Evolutionary conservation across 495 filamentous ascomycete species (phyloP).

Genomic region (Neurospora sp.): DNA sequence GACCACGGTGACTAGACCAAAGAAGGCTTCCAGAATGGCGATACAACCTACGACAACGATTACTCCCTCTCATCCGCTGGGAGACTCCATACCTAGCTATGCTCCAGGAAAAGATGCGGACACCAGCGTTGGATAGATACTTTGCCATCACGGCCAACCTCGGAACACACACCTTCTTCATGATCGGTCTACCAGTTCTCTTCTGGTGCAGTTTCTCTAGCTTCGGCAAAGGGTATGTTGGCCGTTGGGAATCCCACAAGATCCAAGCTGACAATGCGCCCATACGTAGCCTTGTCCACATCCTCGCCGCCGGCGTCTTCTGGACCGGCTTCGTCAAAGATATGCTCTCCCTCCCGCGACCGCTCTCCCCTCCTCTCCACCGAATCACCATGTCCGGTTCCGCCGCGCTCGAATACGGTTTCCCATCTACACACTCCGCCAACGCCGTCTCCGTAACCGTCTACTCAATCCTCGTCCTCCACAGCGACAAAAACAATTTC

Average conservation of each 20-base stretch:
- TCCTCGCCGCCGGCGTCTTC: constrained; percentile 83
- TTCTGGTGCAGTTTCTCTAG: constrained; percentile 88
- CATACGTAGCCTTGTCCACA: constrained; percentile 62
- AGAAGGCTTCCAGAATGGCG: constrained; percentile 79
- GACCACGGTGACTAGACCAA: constrained; percentile 50
- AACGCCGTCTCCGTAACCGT: constrained; percentile 92
- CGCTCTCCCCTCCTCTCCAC: constrained; percentile 83
- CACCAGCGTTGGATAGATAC: constrained; percentile 80
- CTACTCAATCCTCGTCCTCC: constrained; percentile 63
- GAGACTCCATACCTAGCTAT: constrained; percentile 90
- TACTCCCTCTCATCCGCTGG: constrained; percentile 83
- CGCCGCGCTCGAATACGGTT: constrained; percentile 90
- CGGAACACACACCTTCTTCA: constrained; percentile 97
- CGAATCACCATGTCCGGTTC: constrained; percentile 96
- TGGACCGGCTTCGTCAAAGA: constrained; percentile 92
- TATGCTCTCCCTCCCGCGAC: constrained; percentile 85
- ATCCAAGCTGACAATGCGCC: constrained; percentile 7
- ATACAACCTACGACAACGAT: constrained; percentile 65
- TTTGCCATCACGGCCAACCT: constrained; percentile 96
- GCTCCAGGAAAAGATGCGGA: constrained; percentile 66
- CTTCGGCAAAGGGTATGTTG: constrained; percentile 73
- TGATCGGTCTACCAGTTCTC: constrained; percentile 81
- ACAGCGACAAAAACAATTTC: constrained; percentile 43
- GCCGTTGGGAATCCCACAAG: background rate
- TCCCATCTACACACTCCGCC: constrained; percentile 92